Evolutionary conservation across 768 basidiomycete genomes (phyloP), one percentile per base, ranked within the genome.

Genomic region (Mycena albidolilacea): DNA sequence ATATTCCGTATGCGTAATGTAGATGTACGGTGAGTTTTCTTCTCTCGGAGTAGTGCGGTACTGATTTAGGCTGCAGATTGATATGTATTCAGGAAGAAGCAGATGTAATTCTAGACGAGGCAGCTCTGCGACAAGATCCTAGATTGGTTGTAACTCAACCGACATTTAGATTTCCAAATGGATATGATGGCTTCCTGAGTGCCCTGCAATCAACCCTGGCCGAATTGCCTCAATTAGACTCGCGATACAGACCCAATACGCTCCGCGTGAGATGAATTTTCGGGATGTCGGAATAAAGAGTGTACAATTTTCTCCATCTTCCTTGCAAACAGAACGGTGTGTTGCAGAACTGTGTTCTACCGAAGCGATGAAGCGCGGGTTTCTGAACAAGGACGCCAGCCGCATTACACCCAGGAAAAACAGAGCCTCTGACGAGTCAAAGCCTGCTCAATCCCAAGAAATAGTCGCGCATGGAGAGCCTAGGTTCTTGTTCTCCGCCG

Each of bases 1-100:
- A 35, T 44, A 62, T 75, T 17, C 74, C 74, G 21, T 75, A 72
- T 46, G 70, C 74, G 7, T 71, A 37, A 14, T n/a, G 48, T 57
- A 12, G 52, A 38, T 14, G 30, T 57, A 15, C 9, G 15, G 5
- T 17, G n/a, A 67, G 55, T 43, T 50, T 50, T 50, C 48, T n/a
- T n/a, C n/a, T 17, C 12, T 9, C 14, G 48, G 19, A 7, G 46
- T 12, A 46, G 30, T 15, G 46, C 46, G 46, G 48, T 50, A 50
- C 19, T 50, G n/a, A 50, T 7, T 50, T 7, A 2, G 19, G 17
- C 10, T n/a, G 48, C 48, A 50, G 48, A 50, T n/a, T 2, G 46
- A 50, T 43, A 43, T 43, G 14, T 43, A 43, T 43, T 14, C 48
- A n/a, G 14, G 15, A 35, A 15, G 55, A 57, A 21, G 11, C 52